phyloP scores from a whole-genome alignment of 1,139 yeast genomes.

The Scheffersomyces parashehatae region DNA sequence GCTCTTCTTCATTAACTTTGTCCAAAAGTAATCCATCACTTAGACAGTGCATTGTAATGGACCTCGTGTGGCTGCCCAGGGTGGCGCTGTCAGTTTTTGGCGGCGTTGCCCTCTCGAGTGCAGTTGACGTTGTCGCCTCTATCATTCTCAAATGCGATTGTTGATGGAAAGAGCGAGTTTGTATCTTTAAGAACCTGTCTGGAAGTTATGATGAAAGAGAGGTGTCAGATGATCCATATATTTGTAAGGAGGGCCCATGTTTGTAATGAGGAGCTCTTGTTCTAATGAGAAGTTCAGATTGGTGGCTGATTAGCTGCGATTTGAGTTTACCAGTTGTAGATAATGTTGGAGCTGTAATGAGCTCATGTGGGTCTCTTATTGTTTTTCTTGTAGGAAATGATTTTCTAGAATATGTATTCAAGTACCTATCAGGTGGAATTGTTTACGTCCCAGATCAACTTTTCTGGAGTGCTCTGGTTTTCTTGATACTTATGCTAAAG shows the following conservation, averaged over 20 bases:
- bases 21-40: conserved; percentile 55
- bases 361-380: too few species aligned
- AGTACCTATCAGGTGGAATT: too few species aligned
- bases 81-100: conserved; percentile 24
- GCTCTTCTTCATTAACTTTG: conserved; percentile 40
- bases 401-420: too few species aligned
- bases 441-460: too few species aligned
- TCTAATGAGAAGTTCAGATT: too few species aligned
- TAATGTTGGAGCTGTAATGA: too few species aligned
- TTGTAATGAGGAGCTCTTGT: too few species aligned
- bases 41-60: conserved; percentile 50
- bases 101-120: conserved; percentile 8
- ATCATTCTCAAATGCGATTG: conserved; percentile 42
- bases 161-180: conserved; percentile 46
- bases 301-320: too few species aligned
- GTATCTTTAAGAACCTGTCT: conserved; percentile 55
- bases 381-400: too few species aligned
- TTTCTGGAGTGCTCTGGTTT: too few species aligned
- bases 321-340: too few species aligned
- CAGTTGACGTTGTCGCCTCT: conserved; percentile 11
- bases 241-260: conserved; percentile 5
- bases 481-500: too few species aligned
- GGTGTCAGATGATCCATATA: conserved; percentile 55
- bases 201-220: conserved; percentile 50
- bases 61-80: conserved; percentile 11